A percentile compares a stretch with the other conserved stretches of the same genome.
phyloP scores from a whole-genome alignment of 306 rosid species.

The Gynostemma pentaphyllum region DNA sequence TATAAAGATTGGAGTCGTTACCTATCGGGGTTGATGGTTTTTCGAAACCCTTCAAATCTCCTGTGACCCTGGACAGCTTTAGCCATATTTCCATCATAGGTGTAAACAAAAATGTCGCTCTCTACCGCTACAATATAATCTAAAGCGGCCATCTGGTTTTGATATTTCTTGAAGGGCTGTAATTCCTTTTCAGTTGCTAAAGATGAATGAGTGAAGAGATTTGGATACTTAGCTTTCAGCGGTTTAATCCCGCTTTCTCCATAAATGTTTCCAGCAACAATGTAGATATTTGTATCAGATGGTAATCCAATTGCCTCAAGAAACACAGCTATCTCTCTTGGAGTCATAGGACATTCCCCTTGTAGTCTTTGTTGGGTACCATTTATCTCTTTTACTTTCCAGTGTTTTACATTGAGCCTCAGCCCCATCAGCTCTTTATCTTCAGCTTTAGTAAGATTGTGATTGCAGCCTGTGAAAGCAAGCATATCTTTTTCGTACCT shows the following conservation, averaged over 20 bases:
- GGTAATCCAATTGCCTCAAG: constrained; percentile 99
- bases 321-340: constrained; percentile 89
- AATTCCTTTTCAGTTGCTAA: constrained; percentile 81
- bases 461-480: constrained; percentile 93
- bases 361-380: constrained; percentile 45
- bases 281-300: constrained; percentile 79
- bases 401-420: constrained; percentile 73
- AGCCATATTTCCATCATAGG: constrained; percentile 98
- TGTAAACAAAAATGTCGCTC: constrained; percentile 88
- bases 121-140: constrained; percentile 76
- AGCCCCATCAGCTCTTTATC: constrained; percentile 58
- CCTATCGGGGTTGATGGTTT: constrained; percentile 94
- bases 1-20: constrained; percentile 8
- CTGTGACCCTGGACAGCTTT: constrained; percentile 96
- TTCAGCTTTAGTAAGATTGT: constrained; percentile 69
- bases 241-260: constrained; percentile 62
- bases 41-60: constrained; percentile 76
- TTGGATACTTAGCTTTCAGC: constrained; percentile 51
- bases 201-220: constrained; percentile 66
- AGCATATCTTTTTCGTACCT: constrained; percentile 99
- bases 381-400: constrained; percentile 95
- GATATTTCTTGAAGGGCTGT: constrained; percentile 61
- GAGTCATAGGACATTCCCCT: constrained; percentile 99
- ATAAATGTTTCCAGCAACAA: constrained; percentile 90
- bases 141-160: constrained; percentile 92